Conservation (phyloP, 305 asterid genomes). For the Fraxinus velutina region DNA sequence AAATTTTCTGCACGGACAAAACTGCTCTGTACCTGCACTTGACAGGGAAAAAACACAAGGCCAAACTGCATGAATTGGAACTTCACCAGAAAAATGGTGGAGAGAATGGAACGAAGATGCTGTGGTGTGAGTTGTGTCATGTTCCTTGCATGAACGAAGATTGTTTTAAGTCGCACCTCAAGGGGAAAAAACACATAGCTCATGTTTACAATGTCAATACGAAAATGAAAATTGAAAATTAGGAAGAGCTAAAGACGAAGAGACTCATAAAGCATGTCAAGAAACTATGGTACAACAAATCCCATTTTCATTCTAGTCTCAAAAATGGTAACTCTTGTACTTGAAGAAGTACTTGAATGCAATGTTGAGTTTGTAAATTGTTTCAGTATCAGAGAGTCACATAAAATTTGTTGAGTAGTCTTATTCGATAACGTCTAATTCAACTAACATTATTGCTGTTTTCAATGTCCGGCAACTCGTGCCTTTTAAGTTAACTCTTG, state of each 20-base stretch:
- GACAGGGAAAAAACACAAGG: slow-evolving; percentile 48
- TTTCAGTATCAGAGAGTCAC: neutral
- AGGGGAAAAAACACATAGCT: slow-evolving; percentile 37
- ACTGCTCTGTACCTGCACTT: slow-evolving; percentile 32
- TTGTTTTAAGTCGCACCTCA: slow-evolving; percentile 31
- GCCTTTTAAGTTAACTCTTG: neutral
- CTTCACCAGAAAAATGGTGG: slow-evolving; percentile 14
- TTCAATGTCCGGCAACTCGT: neutral
- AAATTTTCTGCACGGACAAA: slow-evolving; percentile 41
- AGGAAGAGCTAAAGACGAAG: slow-evolving; percentile 8
- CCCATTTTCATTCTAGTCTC: neutral
- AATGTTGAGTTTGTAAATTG: neutral
- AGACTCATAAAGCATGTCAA: slow-evolving; percentile 4
- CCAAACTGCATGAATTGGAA: slow-evolving; percentile 27
- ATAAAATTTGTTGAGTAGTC: neutral
- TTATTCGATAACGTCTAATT: neutral
- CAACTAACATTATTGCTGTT: neutral
- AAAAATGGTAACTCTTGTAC: neutral
- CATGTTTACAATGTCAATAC: neutral
- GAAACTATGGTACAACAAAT: neutral
- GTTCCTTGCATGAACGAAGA: slow-evolving; percentile 43
- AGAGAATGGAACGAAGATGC: neutral
- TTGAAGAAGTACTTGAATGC: neutral
- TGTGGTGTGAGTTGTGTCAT: slow-evolving; percentile 40
- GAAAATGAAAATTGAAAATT: neutral